Evolutionary conservation across 495 filamentous ascomycete species (phyloP).

Genomic region (Aspergillus ellipticus): DNA sequence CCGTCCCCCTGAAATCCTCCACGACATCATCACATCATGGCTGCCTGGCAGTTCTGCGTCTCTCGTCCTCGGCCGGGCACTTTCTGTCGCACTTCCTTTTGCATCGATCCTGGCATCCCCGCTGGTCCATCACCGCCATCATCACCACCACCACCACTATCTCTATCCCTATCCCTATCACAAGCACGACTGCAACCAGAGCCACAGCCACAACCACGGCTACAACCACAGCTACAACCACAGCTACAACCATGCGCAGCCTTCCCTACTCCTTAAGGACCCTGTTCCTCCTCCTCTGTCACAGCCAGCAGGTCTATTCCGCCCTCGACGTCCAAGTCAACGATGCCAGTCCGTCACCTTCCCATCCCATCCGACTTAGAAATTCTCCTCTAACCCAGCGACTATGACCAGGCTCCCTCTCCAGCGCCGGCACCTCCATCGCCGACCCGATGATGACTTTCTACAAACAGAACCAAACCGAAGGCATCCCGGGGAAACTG

Average conservation of each 20-base stretch:
- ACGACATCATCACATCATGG: neutral
- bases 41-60: neutral
- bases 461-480: constrained; percentile 42
- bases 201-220: neutral
- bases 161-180: too few relatives aligned
- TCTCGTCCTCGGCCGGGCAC: too few relatives aligned
- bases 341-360: neutral
- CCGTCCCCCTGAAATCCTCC: neutral
- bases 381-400: neutral
- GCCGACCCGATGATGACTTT: constrained; percentile 42
- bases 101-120: too few relatives aligned
- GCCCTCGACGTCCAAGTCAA: neutral
- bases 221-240: too few relatives aligned
- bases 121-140: too few relatives aligned
- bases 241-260: constrained; percentile 2
- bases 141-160: too few relatives aligned
- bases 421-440: constrained; percentile 18
- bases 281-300: neutral
- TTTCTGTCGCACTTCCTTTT: neutral
- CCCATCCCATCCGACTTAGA: neutral
- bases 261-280: neutral
- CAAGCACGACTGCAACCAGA: too few relatives aligned
- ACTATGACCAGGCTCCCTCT: constrained; percentile 15
- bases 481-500: constrained; percentile 35
- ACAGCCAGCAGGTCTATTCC: neutral